Conservation (phyloP, 1,139 yeast genomes). For the Saccharomycopsis hybrid region DNA sequence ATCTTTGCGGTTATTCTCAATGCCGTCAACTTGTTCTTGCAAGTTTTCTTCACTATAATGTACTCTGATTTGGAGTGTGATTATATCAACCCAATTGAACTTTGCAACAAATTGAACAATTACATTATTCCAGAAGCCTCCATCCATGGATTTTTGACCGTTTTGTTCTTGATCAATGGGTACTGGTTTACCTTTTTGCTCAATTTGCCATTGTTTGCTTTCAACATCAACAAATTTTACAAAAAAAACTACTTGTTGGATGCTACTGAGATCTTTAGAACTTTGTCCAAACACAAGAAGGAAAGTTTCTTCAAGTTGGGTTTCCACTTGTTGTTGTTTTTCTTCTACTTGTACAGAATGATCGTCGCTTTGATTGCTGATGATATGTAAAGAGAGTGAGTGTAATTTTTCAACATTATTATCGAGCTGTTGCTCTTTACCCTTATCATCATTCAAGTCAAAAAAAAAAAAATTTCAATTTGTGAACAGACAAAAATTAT, state of each 20-base stretch:
- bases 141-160: constrained; percentile 67
- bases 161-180: constrained; percentile 76
- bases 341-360: constrained; percentile 94
- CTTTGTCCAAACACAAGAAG: constrained; percentile 86
- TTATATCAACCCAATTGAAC: constrained; percentile 93
- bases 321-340: constrained; percentile 85
- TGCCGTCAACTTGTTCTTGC: constrained; percentile 81
- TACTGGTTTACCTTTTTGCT: constrained; percentile 88
- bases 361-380: constrained; percentile 87
- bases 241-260: constrained; percentile 83
- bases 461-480: no score
- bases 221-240: constrained; percentile 65
- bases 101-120: constrained; percentile 87
- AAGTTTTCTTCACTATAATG: constrained; percentile 89
- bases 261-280: constrained; percentile 97
- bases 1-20: constrained; percentile 80
- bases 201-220: constrained; percentile 82
- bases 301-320: constrained; percentile 89
- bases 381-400: constrained; percentile 14
- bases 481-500: no score
- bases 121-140: constrained; percentile 90
- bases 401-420: no score
- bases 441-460: no score
- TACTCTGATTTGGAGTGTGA: constrained; percentile 93
- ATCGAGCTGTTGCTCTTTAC: no score